Evolutionary conservation across 768 basidiomycete species (phyloP), one percentile per base, ranked within the genome.

Genomic region (Termitomyces sp.): DNA sequence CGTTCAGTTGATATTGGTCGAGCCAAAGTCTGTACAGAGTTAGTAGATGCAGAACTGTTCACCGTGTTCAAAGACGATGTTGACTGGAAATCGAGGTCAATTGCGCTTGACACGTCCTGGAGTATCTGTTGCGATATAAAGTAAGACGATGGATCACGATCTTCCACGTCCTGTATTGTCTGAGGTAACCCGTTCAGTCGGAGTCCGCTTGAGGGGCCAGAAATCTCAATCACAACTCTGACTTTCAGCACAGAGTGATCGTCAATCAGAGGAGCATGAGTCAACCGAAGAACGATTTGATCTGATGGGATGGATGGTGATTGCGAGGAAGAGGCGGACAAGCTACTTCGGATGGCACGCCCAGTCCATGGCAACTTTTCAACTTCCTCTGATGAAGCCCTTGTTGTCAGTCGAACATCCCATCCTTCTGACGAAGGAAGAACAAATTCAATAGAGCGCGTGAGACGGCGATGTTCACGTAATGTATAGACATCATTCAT

Each of bases 111-210:
- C 11, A 88, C 85, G 65, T 94, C 91, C 66, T 88, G 89, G 32
- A 92, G 67, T 65, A 90, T 84, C 53, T 84, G 83, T 69, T 86
- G 81, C 0, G 87, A 79, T 55, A 84, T 82, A 53, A 79, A 71
- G 64, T 82, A 81, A 8, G 86, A 83, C 3, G 80, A 77, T 1
- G 87, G 86, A 71, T 91, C 85, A 35, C 89, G 82, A 57, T 87
- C 85, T 68, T 92, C 88, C 11, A 85, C 68, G 45, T 83, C 79
- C 60, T 86, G 80, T 62, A 94, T 82, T 7, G 79, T 71, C 66
- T 90, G 89, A 4, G 88, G 86, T 15, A 93, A 76, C 2, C 96
- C 96, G 67, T 99, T 98, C 45, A 99, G 79, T 48, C 96, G 82
- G 8, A 98, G 78, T 42, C 90, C 90, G 64, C 84, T 85, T 4